Percentiles rank a stretch among this genome's conserved stretches.
Conservation (phyloP, 768 basidiomycete species). For the Cystofilobasidium capitatum region DNA sequence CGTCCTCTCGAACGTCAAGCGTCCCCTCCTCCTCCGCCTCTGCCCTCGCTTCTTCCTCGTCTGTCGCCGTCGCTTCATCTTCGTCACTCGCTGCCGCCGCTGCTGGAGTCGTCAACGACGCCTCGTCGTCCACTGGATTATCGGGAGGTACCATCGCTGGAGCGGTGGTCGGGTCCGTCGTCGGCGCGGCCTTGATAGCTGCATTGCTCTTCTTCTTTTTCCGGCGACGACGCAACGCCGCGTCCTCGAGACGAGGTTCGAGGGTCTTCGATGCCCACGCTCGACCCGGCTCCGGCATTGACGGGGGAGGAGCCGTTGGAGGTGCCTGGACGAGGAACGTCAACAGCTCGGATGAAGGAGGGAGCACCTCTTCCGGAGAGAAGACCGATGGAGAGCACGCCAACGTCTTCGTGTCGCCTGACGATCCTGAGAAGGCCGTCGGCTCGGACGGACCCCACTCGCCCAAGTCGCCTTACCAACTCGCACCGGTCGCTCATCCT, state of each 20-base stretch:
- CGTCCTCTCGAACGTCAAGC: too few relatives aligned
- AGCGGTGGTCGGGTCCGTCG: slow-evolving; percentile 2
- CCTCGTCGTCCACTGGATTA: background rate
- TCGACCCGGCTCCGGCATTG: too few relatives aligned
- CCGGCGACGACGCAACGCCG: background rate
- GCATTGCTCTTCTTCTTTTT: slow-evolving; percentile 1
- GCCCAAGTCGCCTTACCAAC: background rate
- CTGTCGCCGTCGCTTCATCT: background rate
- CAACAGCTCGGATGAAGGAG: slow-evolving; percentile 1
- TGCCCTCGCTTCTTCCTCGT: background rate
- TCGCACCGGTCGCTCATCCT: background rate
- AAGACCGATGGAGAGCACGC: too few relatives aligned
- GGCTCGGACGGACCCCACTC: background rate
- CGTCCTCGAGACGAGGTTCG: too few relatives aligned
- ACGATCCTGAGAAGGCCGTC: background rate
- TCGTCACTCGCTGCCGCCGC: background rate
- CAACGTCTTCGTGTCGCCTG: background rate
- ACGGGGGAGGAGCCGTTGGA: slow-evolving; percentile 9
- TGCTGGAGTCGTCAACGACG: background rate
- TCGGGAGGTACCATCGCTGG: slow-evolving; percentile 14
- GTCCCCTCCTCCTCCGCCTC: background rate
- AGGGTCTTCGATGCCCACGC: too few relatives aligned
- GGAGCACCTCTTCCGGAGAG: too few relatives aligned
- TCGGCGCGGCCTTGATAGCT: background rate
- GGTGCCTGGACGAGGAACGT: background rate